Conservation (phyloP, 768 basidiomycete species). For the Fomitopsis pulvina region DNA sequence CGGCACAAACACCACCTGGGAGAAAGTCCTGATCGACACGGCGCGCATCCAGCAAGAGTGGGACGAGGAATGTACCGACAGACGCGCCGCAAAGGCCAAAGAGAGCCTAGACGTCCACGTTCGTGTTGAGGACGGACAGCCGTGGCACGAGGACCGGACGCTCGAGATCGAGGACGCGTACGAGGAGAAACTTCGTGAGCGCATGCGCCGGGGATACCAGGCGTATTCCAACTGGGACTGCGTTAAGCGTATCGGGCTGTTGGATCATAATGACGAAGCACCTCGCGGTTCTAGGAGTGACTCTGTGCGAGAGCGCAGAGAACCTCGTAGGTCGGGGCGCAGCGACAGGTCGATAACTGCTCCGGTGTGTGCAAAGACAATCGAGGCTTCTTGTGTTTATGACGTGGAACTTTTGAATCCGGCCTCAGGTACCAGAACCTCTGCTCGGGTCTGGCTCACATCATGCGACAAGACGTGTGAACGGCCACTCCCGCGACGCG, state of each 20-base stretch:
- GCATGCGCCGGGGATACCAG: neutral
- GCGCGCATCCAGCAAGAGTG: conserved; percentile 24
- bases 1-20: conserved; percentile 52
- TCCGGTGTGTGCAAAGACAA: too few relatives aligned
- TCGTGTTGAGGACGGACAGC: neutral
- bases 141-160: conserved; percentile 6
- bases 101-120: conserved; percentile 22
- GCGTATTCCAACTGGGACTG: neutral
- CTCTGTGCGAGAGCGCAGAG: neutral
- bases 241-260: neutral
- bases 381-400: too few relatives aligned
- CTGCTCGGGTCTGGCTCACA: neutral
- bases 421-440: neutral
- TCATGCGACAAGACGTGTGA: neutral
- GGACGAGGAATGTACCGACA: conserved; percentile 26
- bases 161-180: conserved; percentile 9
- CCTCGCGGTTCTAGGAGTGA: neutral
- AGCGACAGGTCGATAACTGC: too few relatives aligned
- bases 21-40: conserved; percentile 21
- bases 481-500: neutral
- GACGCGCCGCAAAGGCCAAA: conserved; percentile 20
- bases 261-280: neutral
- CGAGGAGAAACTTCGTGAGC: conserved; percentile 3
- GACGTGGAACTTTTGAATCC: too few relatives aligned
- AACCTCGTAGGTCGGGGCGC: neutral